These are phyloP conservation scores for Haplosporangium sp. DNA, from an alignment of 371 early-diverging fungal species.

Conservation along the genomic window DNA sequence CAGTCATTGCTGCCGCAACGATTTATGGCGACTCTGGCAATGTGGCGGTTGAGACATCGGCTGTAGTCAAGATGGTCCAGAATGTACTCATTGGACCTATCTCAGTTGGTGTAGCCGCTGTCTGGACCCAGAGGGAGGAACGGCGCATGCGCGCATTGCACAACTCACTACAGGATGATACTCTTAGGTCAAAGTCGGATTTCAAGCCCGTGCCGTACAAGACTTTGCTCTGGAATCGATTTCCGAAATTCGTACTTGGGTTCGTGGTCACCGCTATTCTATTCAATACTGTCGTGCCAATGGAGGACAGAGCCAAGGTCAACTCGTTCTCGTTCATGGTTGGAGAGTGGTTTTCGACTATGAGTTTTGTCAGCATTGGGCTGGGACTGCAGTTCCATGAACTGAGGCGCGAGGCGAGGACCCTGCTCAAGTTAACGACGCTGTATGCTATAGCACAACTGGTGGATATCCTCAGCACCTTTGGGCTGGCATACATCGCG, in stretches of 20 bases:
- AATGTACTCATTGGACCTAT: conserved; percentile 72
- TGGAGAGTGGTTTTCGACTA: conserved; percentile 72
- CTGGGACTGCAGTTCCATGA: conserved; percentile 67
- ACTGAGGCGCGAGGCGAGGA: conserved; percentile 61
- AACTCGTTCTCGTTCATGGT: conserved; percentile 69
- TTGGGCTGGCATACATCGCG: conserved; percentile 65
- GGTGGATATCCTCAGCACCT: conserved; percentile 67
- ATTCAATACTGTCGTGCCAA: conserved; percentile 65
- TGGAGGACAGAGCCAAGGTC: conserved; percentile 55
- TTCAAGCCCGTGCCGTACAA: conserved; percentile 46
- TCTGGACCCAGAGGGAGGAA: conserved; percentile 66
- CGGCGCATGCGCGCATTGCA: conserved; percentile 35
- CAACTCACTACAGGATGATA: conserved; percentile 33
- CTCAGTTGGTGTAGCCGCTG: conserved; percentile 67
- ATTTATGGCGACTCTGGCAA: conserved; percentile 63
- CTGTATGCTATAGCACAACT: conserved; percentile 68
- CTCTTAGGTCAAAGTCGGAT: conserved; percentile 21
- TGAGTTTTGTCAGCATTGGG: conserved; percentile 73
- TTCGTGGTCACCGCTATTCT: conserved; percentile 68
- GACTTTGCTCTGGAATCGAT: conserved; percentile 65
- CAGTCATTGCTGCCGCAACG: conserved; percentile 72
- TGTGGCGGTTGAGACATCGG: conserved; percentile 66
- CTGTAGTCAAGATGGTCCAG: conserved; percentile 75
- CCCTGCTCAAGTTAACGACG: conserved; percentile 63
- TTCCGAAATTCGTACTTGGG: conserved; percentile 73